Base-by-base conservation (phyloP, 2,329 filamentous ascomycete genomes). In the Pseudogymnoascus sp. region DNA sequence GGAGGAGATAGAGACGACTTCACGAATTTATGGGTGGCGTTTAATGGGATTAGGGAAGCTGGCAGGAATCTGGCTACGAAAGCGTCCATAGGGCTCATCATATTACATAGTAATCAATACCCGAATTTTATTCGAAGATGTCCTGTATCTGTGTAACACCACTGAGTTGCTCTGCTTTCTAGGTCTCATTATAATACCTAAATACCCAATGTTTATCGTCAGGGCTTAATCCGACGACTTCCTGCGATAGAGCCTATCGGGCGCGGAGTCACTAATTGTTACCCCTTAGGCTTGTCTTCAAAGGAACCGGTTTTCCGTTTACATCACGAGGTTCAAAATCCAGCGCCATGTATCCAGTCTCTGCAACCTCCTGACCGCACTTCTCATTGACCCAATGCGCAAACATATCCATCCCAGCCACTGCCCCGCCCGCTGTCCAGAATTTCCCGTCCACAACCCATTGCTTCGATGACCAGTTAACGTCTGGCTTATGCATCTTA, bases 331-430 rank as follows among this genome's bases (percentile, higher is more conserved):
- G 69, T 59, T 69, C 65, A 63, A 63, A 72, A 63, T 72, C 70
- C 61, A 72, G 60, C 14, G 8, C 10, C 1, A 16, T 16, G 47
- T 66, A 63, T 1, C 60, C 66, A 33, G 61, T 11, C n/a, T 37
- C 64, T 2, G 64, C 64, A 40, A 72, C 3, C 18, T 70, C 67
- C 62, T 63, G 50, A 1, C 65, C 67, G 65, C 64, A 70, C 37
- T 66, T 67, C 63, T 67, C 38, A 14, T 62, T 66, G 3, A 71
- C 65, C 69, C 70, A 72, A 28, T 67, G 50, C 10, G 68, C 66
- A 37, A 72, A 65, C 64, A 82, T 75, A 75, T 88, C 85, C 53
- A 86, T 80, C 0, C 78, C 79, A 4, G 78, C 77, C 14, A 76
- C 68, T 0, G 78, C 77, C 12, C 79, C 79, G 1, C 73, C 74